Evolutionary conservation across 140 eudicot species (phyloP), one percentile per base, ranked within the genome.

Genomic region (Oenanthe javanica): DNA sequence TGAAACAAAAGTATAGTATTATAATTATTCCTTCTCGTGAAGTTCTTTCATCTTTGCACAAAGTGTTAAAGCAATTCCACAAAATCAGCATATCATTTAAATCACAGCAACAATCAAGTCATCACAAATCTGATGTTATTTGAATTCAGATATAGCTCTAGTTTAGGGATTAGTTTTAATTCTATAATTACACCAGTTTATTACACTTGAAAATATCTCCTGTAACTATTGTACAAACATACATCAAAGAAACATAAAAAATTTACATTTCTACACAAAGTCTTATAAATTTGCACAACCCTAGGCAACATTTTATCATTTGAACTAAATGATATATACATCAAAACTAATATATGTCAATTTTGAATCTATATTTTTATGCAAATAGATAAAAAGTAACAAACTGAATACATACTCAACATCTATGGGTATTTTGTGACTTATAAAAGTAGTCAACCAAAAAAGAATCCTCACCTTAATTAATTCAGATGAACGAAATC

Each of bases 401-500:
- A 77, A 7, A 77, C 64, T 18, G 66, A 21, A 25, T n/a, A 78
- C 23, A 42, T 5, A 43, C 1, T 18, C 19, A 15, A 59, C 49
- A 36, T 10, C 69, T 3, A 54, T 31, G 14, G 46, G 76, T 7
- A 18, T 12, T 54, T 15, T 13, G 18, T 19, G 18, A 78, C 51
- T 55, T 23, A 57, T 47, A 64, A 18, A 81, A 27, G 75, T 79
- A 1, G 4, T 47, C 21, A 3, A 70, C 42, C 45, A 74, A 18
- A 42, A 70, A 27, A 55, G 19, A n/a, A 63, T 55, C 42, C 89
- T 54, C 76, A 91, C 97, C 94, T 91, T 91, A 48, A 91, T 91
- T 72, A 91, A 81, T 82, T 89, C 94, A n/a, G 97, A 91, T 50
- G 94, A 86, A 75, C 97, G 94, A 71, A 91, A 91, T 40, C 94